These are phyloP conservation scores for Camelina hispida DNA, from an alignment of 345 rosid species.

Conservation along the genomic window DNA sequence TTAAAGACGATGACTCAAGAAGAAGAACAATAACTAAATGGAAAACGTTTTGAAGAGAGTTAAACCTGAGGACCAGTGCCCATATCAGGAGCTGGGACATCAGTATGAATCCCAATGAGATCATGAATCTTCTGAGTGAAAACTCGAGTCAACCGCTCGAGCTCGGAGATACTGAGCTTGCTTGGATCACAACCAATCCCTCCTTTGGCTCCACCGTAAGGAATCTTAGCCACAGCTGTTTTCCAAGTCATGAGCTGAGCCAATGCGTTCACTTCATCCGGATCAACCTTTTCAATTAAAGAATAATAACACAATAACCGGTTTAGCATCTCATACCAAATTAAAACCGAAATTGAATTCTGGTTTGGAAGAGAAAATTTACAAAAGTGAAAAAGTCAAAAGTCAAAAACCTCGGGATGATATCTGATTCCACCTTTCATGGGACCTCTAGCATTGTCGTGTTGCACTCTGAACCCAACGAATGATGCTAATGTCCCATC, in stretches of 20 bases:
- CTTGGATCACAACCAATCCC: conserved; percentile 63
- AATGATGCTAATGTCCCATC: conserved; percentile 81
- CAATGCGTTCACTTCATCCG: conserved; percentile 66
- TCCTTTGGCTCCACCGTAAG: conserved; percentile 74
- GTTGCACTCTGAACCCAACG: conserved; percentile 88
- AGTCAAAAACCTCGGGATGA: conserved; percentile 48
- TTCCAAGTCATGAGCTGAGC: conserved; percentile 79
- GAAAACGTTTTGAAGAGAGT: conserved; percentile 14
- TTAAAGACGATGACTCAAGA: background rate
- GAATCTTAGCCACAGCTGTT: conserved; percentile 63
- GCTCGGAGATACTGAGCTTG: conserved; percentile 51
- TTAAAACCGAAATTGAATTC: background rate
- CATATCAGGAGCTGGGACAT: conserved; percentile 79
- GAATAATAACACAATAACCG: background rate
- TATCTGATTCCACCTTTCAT: conserved; percentile 62
- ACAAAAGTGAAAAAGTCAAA: too few species aligned
- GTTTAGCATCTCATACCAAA: background rate
- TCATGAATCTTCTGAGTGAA: conserved; percentile 71
- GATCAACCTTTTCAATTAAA: conserved; percentile 52
- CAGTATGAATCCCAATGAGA: conserved; percentile 50
- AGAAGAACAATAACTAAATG: background rate
- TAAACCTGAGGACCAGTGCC: conserved; percentile 63
- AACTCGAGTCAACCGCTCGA: conserved; percentile 63
- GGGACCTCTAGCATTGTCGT: conserved; percentile 92
- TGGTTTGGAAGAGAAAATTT: conserved; percentile 7